Base-by-base conservation (phyloP, 164 flowering plant species). In the Annona cherimola region DNA sequence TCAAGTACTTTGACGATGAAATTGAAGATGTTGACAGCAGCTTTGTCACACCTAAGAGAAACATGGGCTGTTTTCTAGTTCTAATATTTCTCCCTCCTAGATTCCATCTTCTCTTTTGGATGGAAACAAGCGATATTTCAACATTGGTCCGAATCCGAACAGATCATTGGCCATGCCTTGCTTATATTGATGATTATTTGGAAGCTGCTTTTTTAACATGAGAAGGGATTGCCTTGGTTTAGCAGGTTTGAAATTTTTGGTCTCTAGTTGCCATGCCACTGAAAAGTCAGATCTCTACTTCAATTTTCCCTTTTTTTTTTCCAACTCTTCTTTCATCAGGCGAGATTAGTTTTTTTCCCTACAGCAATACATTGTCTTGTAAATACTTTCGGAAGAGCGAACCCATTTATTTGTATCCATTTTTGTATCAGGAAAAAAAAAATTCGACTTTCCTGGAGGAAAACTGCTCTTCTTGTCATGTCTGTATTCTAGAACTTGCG, bases 101-200 rank as follows among this genome's bases (percentile, higher is more conserved):
- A 72, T 95, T 81, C 74, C 98, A 95, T 84, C 96, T 93, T 9
- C 96, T 95, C 63, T 87, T 95, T 68, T 91, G 83, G 73, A 86
- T 95, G 91, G 99, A 95, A 81, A 90, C 93, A 5, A 66, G 79
- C 44, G 89, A 89, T 67, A 16, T 77, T 72, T 88, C 97, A 54
- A 95, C 99, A 67, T 81, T 93, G 41, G 97, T 93, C 75, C 87
- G 93, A 41, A 89, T 95, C 69, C 83, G 99, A 82, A 93, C 99
- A 42, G 97, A 95, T 83, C 89, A 91, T 78, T 95, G 98, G 99
- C 99, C 99, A 11, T 93, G 98, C 85, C 85, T 93, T 66, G 98
- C 99, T 57, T 93, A 93, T 75, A 80, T 93, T 63, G 99, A 95
- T 80, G 99, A 91, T 74, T 93, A 90, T 83, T 78, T 95, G 83